These are phyloP conservation scores for Boechera stricta DNA, from an alignment of 345 rosid species.

Conservation along the genomic window DNA sequence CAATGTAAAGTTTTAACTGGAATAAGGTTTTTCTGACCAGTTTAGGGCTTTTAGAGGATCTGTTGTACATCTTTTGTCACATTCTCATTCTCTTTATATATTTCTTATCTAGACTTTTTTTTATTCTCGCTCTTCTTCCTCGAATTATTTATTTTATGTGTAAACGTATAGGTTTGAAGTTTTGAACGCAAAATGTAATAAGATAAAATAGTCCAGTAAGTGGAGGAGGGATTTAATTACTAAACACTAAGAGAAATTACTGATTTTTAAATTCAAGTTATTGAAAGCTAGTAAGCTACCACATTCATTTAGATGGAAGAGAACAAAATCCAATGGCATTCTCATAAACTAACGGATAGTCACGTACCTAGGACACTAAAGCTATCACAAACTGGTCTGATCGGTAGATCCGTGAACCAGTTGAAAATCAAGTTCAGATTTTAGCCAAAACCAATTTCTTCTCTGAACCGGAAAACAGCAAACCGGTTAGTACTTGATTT, in stretches of 20 bases:
- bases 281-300: no score
- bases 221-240: no score
- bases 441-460: background rate
- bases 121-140: background rate
- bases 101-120: background rate
- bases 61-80: conserved; percentile 23
- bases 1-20: conserved; percentile 41
- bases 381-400: background rate
- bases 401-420: background rate
- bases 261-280: no score
- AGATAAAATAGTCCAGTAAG: no score
- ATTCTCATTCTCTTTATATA: conserved; percentile 6
- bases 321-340: no score
- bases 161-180: background rate
- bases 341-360: no score
- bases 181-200: background rate
- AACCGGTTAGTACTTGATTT: background rate
- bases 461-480: background rate
- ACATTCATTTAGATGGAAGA: no score
- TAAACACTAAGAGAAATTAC: no score
- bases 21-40: conserved; percentile 27
- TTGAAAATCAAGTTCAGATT: conserved; percentile 9
- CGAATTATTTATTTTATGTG: background rate
- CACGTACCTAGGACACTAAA: no score
- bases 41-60: conserved; percentile 20